Percentiles rank a stretch among this genome's conserved stretches.
Conservation (phyloP, 768 basidiomycete species). For the Sporobolomyces pararoseus region DNA sequence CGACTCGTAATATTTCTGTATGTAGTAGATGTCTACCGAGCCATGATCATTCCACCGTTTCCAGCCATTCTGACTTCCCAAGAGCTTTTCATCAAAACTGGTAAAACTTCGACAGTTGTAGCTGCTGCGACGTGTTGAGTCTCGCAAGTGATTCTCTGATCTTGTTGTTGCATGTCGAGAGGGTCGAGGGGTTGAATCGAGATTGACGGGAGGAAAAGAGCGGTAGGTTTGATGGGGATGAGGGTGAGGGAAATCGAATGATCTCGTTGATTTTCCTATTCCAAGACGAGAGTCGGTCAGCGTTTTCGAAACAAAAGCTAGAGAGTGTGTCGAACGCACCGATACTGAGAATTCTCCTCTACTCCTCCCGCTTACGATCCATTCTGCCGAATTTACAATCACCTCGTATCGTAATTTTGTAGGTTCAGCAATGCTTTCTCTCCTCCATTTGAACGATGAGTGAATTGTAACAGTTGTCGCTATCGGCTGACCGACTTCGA, state of each 20-base stretch:
- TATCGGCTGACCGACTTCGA: slow-evolving; percentile 84
- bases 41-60: slow-evolving; percentile 90
- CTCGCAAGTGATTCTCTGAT: slow-evolving; percentile 53
- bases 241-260: slow-evolving; percentile 65
- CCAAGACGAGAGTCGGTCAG: background rate
- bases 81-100: slow-evolving; percentile 76
- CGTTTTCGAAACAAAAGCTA: background rate
- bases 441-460: slow-evolving; percentile 75
- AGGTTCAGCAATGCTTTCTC: slow-evolving; percentile 43
- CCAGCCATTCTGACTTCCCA: slow-evolving; percentile 65
- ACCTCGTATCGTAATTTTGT: slow-evolving; percentile 60
- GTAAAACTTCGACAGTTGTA: slow-evolving; percentile 72
- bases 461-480: slow-evolving; percentile 62
- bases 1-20: too few relatives aligned
- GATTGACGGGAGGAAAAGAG: slow-evolving; percentile 71
- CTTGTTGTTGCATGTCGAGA: slow-evolving; percentile 47
- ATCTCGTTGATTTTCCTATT: slow-evolving; percentile 60
- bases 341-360: slow-evolving; percentile 73
- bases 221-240: slow-evolving; percentile 81
- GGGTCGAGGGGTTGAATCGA: slow-evolving; percentile 57
- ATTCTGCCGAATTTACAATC: slow-evolving; percentile 66
- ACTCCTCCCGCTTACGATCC: slow-evolving; percentile 85
- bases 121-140: slow-evolving; percentile 82
- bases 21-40: slow-evolving; percentile 75
- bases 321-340: slow-evolving; percentile 53